Base-by-base conservation (phyloP, 2,329 filamentous ascomycete species). In the Fusarium sp. region DNA sequence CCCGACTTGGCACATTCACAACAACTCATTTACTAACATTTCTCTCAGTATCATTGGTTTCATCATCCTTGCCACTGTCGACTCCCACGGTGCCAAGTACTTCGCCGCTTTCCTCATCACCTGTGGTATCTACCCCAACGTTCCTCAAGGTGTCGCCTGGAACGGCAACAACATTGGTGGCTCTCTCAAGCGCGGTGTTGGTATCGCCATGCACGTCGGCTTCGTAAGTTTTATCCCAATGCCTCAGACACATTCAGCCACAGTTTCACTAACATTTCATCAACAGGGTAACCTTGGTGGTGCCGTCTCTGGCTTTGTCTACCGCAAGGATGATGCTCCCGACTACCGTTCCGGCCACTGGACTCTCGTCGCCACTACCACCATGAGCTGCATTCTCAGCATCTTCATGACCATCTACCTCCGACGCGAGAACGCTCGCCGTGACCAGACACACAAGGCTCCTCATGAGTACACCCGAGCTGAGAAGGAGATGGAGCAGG, bases 301-400 rank as follows among this genome's bases (percentile, higher is more conserved):
- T 67, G 79, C 80, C 52, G 60, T 81, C 42, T 75, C 80, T 57
- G 80, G 79, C 49, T 82, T 81, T 61, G 75, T 81, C 56, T 79
- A 80, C 73, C 79, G 76, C 63, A 73, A 75, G 66, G 68, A 76
- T 33, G 86, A 89, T 38, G 85, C 80, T 1, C 88, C 88, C 4
- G 83, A 87, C 38, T 91, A 88, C 77, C 80, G 88, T 53, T 83
- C 84, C 35, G 90, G 90, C 13, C 90, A 92, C 75, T 87, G 87
- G 1, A 84, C 89, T 11, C 89, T 89, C 4, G 78, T 91, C 41
- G 83, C 82, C 8, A 81, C 90, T 68, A 88, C 89, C 4, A 84
- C 81, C 70, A 86, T 89, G 84, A 84, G 85, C 22, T 82, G 85
- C 64, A 62, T 83, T 53, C 81, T 90, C 17, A 86, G 84, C 46